Percentiles rank a stretch among this genome's conserved stretches.
Conservation (phyloP, 2,329 filamentous ascomycete genomes). For the Aureobasidium musti region DNA sequence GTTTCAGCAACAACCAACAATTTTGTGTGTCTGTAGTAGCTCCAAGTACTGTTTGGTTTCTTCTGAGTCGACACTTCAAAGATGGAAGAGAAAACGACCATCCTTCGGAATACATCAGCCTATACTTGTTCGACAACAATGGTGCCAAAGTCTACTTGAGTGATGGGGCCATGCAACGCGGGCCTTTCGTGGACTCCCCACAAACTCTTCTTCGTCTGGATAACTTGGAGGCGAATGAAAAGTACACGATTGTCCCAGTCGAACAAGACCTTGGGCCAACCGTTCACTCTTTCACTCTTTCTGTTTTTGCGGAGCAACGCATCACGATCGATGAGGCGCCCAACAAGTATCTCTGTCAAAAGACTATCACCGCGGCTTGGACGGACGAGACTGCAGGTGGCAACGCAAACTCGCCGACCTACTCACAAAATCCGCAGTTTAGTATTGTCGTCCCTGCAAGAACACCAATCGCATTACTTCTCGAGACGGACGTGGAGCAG, state of each 20-base stretch:
- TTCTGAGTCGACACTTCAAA: slow-evolving; percentile 80
- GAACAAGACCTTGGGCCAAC: slow-evolving; percentile 75
- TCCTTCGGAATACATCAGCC: slow-evolving; percentile 75
- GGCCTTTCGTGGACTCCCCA: slow-evolving; percentile 89
- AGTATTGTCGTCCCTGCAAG: slow-evolving; percentile 59
- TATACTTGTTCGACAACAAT: slow-evolving; percentile 73
- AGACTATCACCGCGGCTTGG: slow-evolving; percentile 69
- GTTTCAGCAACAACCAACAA: slow-evolving; percentile 67
- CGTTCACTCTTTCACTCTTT: slow-evolving; percentile 82
- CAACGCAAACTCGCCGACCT: slow-evolving; percentile 73
- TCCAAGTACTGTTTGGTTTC: slow-evolving; percentile 72
- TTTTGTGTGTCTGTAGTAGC: slow-evolving; percentile 56
- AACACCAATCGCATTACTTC: slow-evolving; percentile 69
- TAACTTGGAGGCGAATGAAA: slow-evolving; percentile 55
- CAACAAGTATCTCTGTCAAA: slow-evolving; percentile 61
- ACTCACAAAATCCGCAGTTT: slow-evolving; percentile 87
- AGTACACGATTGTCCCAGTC: slow-evolving; percentile 68
- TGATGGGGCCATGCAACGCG: slow-evolving; percentile 69
- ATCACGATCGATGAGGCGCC: slow-evolving; percentile 64
- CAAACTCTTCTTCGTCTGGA: slow-evolving; percentile 83
- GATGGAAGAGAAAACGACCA: slow-evolving; percentile 47
- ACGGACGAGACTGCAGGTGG: slow-evolving; percentile 79
- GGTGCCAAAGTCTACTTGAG: slow-evolving; percentile 74
- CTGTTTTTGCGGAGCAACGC: slow-evolving; percentile 69
- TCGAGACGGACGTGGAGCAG: slow-evolving; percentile 67